Evolutionary conservation across 805 yeast species (phyloP), one percentile per base, ranked within the genome.

Genomic region (Cephaloascus fragrans): DNA sequence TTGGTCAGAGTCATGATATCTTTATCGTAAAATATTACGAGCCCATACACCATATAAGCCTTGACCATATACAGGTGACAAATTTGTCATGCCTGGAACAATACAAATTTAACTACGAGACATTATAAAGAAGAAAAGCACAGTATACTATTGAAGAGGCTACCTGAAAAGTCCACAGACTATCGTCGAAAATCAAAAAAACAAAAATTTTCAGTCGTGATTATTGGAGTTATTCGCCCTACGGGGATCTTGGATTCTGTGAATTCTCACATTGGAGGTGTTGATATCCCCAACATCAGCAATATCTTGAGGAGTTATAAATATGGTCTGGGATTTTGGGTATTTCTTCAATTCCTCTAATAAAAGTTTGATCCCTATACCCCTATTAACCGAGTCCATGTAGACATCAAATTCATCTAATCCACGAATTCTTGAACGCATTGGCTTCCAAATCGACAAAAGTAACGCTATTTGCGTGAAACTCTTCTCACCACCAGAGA

Each of bases 401-500:
- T 80, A 93, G 17, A 93, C 98, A 61, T 93, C 99, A 56, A 84
- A 93, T 58, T 93, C 99, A 59, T 93, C 99, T 43, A 93, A 63
- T 0, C 97, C 97, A 43, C 94, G 75, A 16, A 93, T 73, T 41
- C 84, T 75, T 0, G 95, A 81, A 44, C 82, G 77, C 96, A 93
- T 89, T 19, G 86, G 81, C 46, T 78, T 77, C 99, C 99, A 93
- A 20, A 95, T 83, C 0, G 97, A 82, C 43, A 90, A 65, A 35
- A 93, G 60, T 41, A 93, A 69, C 0, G 97, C 84, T 45, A 90
- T 80, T 56, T 94, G 98, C 0, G 96, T 79, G 56, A 83, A 90
- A 1, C 97, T 87, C 54, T 89, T 89, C 55, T 93, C 98, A 35
- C 99, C 99, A 29, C 99, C 99, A 1, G 96, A 87, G 19, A 90